A percentile compares a stretch with the other conserved stretches of the same genome.
These are phyloP conservation scores for Pseudocercospora cruenta DNA, from an alignment of 2,329 filamentous ascomycete genomes.

Conservation along the genomic window DNA sequence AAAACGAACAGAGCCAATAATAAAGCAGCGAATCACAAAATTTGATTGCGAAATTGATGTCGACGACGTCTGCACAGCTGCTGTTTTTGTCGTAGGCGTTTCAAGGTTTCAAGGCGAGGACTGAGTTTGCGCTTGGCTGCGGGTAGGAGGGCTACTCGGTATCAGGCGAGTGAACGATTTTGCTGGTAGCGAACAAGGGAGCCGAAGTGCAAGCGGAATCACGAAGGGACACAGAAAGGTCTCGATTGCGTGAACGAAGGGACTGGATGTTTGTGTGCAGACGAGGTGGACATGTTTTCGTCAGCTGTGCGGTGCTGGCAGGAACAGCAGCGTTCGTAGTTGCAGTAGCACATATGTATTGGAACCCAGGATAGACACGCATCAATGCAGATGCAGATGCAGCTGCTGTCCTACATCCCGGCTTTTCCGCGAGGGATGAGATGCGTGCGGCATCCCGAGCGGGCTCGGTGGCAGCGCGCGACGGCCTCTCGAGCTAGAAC, in stretches of 20 bases:
- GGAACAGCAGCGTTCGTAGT: neutral
- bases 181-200: constrained; percentile 4
- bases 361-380: neutral
- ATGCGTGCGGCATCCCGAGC: too few species aligned
- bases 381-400: neutral
- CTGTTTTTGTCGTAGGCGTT: neutral
- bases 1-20: too few species aligned
- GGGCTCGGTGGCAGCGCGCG: neutral
- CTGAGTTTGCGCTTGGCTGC: neutral
- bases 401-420: neutral
- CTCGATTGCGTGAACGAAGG: neutral
- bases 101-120: neutral
- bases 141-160: neutral
- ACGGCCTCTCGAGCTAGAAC: neutral
- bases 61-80: neutral
- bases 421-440: neutral
- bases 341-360: neutral
- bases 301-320: neutral
- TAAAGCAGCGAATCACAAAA: neutral
- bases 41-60: neutral
- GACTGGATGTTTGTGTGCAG: neutral
- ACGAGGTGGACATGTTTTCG: neutral
- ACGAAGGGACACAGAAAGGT: neutral
- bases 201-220: neutral
- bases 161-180: neutral